Evolutionary conservation across 1,284 basidiomycete genomes (phyloP).

Genomic region (Ganoderma meredithae): DNA sequence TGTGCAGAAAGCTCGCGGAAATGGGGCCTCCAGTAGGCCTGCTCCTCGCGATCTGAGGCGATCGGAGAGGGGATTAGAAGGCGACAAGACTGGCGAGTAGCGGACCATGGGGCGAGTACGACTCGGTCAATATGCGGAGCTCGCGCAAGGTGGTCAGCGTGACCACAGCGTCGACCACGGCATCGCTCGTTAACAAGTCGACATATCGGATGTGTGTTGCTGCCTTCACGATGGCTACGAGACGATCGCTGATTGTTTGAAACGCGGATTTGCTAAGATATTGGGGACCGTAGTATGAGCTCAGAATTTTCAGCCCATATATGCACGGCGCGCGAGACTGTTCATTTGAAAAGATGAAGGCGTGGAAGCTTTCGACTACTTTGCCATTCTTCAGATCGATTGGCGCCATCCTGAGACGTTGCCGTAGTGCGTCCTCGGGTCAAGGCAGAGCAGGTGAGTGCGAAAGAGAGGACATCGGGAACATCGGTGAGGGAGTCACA

Average conservation of each 20-base stretch:
- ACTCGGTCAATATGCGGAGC: neutral
- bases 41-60: neutral
- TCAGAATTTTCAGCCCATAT: neutral
- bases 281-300: neutral
- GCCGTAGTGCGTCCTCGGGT: neutral
- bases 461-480: neutral
- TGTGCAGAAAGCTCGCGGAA: neutral
- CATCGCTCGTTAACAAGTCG: neutral
- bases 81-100: neutral
- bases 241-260: too few species aligned
- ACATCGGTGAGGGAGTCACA: neutral
- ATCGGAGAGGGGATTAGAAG: neutral
- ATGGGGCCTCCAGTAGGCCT: too few species aligned
- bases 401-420: neutral
- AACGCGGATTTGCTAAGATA: neutral
- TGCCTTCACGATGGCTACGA: neutral
- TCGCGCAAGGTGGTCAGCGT: neutral
- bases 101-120: too few species aligned
- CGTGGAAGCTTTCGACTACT: neutral
- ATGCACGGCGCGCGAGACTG: neutral
- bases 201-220: neutral
- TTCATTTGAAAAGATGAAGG: neutral
- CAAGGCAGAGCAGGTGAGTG: neutral
- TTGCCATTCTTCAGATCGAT: neutral
- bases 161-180: neutral